A percentile compares a stretch with the other conserved stretches of the same genome.
phyloP scores from a whole-genome alignment of 1,284 basidiomycete species.

The Exobasidium rhododendri region DNA sequence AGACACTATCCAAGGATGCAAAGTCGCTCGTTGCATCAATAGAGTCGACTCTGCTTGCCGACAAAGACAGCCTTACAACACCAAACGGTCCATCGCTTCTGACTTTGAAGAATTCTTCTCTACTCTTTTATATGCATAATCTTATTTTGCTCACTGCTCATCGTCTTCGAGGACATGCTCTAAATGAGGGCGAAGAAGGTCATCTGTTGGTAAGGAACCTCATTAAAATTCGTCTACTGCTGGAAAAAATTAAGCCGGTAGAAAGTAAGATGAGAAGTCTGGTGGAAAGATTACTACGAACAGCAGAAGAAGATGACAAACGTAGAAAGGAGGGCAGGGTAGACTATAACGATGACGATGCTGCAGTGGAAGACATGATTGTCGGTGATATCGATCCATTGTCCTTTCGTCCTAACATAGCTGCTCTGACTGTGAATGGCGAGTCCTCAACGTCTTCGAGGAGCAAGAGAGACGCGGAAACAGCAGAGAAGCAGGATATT shows the following conservation, averaged over 20 bases:
- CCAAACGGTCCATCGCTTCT: conserved; percentile 79
- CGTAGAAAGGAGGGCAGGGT: conserved; percentile 50
- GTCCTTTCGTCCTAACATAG: conserved; percentile 83
- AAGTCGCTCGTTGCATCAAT: not conserved
- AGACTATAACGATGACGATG: conserved; percentile 62
- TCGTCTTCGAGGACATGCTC: conserved; percentile 33
- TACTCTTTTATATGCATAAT: conserved; percentile 84
- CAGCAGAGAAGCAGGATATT: conserved; percentile 36
- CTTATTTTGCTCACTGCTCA: conserved; percentile 62
- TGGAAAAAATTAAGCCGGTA: conserved; percentile 61
- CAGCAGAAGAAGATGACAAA: conserved; percentile 31
- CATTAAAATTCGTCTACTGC: conserved; percentile 37
- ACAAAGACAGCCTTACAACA: conserved; percentile 1
- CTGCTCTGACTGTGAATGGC: conserved; percentile 25
- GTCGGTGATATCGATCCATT: conserved; percentile 65
- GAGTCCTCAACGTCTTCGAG: not conserved
- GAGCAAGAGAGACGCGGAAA: conserved; percentile 37
- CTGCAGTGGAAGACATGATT: conserved; percentile 55
- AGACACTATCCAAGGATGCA: not conserved
- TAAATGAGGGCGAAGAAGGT: conserved; percentile 16
- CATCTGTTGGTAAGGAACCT: conserved; percentile 33
- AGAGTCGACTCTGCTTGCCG: not conserved
- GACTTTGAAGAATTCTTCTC: conserved; percentile 78
- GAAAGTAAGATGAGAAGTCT: conserved; percentile 89
- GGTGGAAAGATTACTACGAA: conserved; percentile 71